A percentile compares a stretch with the other conserved stretches of the same genome.
Evolutionary conservation across 495 filamentous ascomycete genomes (phyloP).

Genomic region (Neurospora sp.): DNA sequence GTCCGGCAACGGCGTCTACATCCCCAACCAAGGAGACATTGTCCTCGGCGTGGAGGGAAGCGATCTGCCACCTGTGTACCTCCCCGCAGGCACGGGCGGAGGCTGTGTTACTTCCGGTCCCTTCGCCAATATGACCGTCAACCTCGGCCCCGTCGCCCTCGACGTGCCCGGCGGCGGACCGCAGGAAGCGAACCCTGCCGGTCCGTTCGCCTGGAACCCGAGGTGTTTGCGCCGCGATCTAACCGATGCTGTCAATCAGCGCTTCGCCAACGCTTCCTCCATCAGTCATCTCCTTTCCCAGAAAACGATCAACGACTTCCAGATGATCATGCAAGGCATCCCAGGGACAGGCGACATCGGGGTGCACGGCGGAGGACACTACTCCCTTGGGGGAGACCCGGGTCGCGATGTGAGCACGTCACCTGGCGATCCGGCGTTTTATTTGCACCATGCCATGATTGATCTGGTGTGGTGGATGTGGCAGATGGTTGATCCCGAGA

Average conservation of each 20-base stretch:
- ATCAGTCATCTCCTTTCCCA: conserved; percentile 27
- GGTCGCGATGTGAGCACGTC: conserved; percentile 47
- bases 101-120: conserved; percentile 54
- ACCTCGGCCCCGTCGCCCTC: conserved; percentile 41
- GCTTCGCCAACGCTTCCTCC: conserved; percentile 38
- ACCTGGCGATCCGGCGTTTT: conserved; percentile 59
- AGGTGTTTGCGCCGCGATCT: conserved; percentile 57
- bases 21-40: conserved; percentile 23
- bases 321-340: conserved; percentile 38
- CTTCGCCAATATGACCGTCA: conserved; percentile 42
- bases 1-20: conserved; percentile 47
- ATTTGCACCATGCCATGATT: conserved; percentile 55
- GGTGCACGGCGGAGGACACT: conserved; percentile 57
- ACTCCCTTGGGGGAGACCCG: conserved; percentile 50
- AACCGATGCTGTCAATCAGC: conserved; percentile 32
- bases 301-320: conserved; percentile 38
- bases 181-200: neutral
- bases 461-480: conserved; percentile 59
- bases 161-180: neutral
- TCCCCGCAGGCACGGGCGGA: conserved; percentile 48
- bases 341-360: conserved; percentile 43
- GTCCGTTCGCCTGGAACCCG: conserved; percentile 39
- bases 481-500: conserved; percentile 38
- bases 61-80: conserved; percentile 8
- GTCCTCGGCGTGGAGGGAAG: conserved; percentile 14